Evolutionary conservation across 106 monocot species (phyloP).

Genomic region (Allium fistulosum): DNA sequence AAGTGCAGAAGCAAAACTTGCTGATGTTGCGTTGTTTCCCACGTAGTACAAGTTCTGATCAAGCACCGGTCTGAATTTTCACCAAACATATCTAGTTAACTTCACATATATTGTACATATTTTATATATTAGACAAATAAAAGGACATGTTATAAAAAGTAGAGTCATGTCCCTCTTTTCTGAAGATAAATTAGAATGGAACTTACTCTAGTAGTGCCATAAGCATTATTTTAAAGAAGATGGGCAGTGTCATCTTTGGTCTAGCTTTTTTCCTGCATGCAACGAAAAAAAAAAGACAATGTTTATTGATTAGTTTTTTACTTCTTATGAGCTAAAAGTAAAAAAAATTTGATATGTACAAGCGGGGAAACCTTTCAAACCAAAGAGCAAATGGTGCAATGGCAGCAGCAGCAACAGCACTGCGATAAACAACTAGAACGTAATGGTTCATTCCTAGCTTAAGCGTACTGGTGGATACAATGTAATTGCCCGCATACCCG

Average conservation of each 20-base stretch:
- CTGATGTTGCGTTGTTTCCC: constrained; percentile 67
- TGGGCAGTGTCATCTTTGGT: constrained; percentile 49
- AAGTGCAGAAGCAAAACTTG: constrained; percentile 54
- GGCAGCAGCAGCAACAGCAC: constrained; percentile 31
- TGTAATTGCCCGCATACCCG: constrained; percentile 35
- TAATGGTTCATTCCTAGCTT: constrained; percentile 56
- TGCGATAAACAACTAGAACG: constrained; percentile 61
- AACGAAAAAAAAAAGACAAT: background rate
- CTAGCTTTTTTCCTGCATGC: constrained; percentile 35
- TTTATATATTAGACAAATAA: no score
- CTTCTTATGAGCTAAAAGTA: background rate
- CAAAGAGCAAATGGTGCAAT: constrained; percentile 47
- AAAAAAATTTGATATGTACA: background rate
- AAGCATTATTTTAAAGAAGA: constrained; percentile 51
- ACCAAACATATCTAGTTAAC: no score
- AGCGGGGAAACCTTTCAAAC: constrained; percentile 31
- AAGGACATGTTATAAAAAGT: no score
- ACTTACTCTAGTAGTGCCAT: constrained; percentile 70
- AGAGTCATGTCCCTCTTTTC: no score
- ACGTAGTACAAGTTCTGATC: constrained; percentile 81
- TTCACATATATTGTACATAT: no score
- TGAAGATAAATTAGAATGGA: background rate
- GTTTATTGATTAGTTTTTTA: no score
- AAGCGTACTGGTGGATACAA: constrained; percentile 28
- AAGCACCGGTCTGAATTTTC: constrained; percentile 52